Conservation (phyloP, 1,284 basidiomycete genomes). For the Cutaneotrichosporon cavernicola region DNA sequence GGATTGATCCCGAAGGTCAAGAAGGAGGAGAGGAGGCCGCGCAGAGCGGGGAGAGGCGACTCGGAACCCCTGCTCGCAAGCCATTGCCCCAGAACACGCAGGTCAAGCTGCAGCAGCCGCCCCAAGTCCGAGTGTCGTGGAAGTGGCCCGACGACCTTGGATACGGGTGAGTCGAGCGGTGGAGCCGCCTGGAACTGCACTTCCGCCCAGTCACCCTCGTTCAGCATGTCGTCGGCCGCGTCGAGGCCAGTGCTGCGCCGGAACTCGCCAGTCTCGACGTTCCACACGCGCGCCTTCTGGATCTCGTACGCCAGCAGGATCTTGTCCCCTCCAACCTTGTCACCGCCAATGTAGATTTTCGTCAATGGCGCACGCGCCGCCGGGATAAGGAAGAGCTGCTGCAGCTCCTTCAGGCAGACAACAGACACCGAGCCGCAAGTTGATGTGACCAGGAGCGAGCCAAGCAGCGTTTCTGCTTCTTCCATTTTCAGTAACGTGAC, state of each 20-base stretch:
- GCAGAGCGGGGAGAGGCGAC: slow-evolving; percentile 33
- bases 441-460: slow-evolving; percentile 71
- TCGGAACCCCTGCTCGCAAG: slow-evolving; percentile 24
- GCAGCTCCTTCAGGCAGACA: slow-evolving; percentile 70
- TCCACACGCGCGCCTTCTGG: slow-evolving; percentile 80
- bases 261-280: slow-evolving; percentile 78
- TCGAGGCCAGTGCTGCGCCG: slow-evolving; percentile 74
- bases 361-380: slow-evolving; percentile 67
- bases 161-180: slow-evolving; percentile 11
- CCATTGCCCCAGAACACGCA: slow-evolving; percentile 30
- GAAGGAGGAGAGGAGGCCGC: slow-evolving; percentile 51
- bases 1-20: slow-evolving; percentile 57
- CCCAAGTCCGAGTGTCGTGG: slow-evolving; percentile 22
- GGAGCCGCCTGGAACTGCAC: slow-evolving; percentile 55
- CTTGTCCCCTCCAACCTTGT: slow-evolving; percentile 54
- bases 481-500: slow-evolving; percentile 31
- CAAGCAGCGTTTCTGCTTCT: slow-evolving; percentile 61
- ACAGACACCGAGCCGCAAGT: slow-evolving; percentile 78
- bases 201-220: slow-evolving; percentile 68
- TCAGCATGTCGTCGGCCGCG: slow-evolving; percentile 72
- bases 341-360: slow-evolving; percentile 65
- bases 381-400: slow-evolving; percentile 77
- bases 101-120: slow-evolving; percentile 32
- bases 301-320: slow-evolving; percentile 75
- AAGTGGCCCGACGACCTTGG: slow-evolving; percentile 19